phyloP scores from a whole-genome alignment of 768 basidiomycete genomes.

The Podaxis rugospora region DNA sequence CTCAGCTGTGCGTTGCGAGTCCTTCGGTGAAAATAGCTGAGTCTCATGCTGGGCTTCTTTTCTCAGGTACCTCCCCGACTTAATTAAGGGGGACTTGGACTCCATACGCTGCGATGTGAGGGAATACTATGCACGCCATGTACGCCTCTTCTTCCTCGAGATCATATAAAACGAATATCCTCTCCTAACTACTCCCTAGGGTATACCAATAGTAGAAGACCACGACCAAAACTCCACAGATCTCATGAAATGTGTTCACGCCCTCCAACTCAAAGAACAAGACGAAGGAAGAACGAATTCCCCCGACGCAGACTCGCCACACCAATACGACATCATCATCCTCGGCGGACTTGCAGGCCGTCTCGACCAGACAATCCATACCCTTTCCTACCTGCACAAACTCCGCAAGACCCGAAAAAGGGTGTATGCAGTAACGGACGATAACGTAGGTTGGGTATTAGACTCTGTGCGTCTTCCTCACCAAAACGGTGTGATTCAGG shows the following conservation, averaged over 20 bases:
- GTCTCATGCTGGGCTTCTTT: background rate
- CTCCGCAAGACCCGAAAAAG: conserved; percentile 54
- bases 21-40: background rate
- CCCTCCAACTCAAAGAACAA: conserved; percentile 56
- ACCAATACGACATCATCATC: conserved; percentile 66
- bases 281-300: conserved; percentile 34
- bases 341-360: conserved; percentile 89
- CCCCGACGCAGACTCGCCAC: background rate
- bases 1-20: conserved; percentile 14
- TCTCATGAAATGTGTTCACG: conserved; percentile 84
- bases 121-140: conserved; percentile 58
- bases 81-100: conserved; percentile 94
- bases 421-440: conserved; percentile 82
- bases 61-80: conserved; percentile 68
- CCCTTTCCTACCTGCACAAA: conserved; percentile 81
- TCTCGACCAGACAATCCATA: conserved; percentile 91
- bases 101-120: conserved; percentile 76
- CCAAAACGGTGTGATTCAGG: background rate
- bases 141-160: conserved; percentile 24
- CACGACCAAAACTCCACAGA: conserved; percentile 84
- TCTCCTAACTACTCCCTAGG: conserved; percentile 34
- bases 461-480: conserved; percentile 48
- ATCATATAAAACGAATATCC: background rate
- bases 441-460: conserved; percentile 89
- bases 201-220: conserved; percentile 65